Evolutionary conservation across 2,329 filamentous ascomycete species (phyloP).

Genomic region (Cryphonectria japonica): DNA sequence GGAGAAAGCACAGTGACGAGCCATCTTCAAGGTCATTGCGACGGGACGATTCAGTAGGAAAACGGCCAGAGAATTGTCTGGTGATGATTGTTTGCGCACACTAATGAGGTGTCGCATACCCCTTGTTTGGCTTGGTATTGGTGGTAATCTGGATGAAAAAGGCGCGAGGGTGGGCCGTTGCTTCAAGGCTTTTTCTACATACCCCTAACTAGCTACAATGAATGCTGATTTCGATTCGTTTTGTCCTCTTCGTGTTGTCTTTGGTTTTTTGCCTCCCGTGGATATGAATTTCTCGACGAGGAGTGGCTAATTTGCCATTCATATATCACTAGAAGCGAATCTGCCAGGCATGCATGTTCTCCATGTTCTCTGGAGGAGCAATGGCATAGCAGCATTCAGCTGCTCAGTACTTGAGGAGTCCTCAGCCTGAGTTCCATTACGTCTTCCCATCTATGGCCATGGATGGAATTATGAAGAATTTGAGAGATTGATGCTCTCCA

Average conservation of each 20-base stretch:
- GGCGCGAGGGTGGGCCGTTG: not conserved
- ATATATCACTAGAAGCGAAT: not conserved
- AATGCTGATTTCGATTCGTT: conserved; percentile 6
- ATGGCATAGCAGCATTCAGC: not conserved
- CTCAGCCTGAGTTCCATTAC: not conserved
- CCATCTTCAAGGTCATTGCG: not conserved
- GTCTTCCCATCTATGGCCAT: not conserved
- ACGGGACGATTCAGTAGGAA: not conserved
- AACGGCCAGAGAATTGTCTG: not conserved
- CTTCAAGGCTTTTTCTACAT: conserved; percentile 17
- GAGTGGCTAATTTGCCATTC: not conserved
- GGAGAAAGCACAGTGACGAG: not conserved
- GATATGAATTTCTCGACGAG: not conserved
- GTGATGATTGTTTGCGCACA: conserved; percentile 20
- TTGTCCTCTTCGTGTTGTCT: not conserved
- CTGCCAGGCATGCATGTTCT: not conserved
- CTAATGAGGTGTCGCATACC: conserved; percentile 18
- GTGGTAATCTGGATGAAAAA: conserved; percentile 13
- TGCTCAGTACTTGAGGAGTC: not conserved
- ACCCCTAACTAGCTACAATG: conserved; percentile 12
- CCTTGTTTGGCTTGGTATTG: conserved; percentile 20
- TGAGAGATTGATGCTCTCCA: conserved; percentile 52
- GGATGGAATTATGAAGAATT: conserved; percentile 27
- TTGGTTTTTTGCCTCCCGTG: not conserved
- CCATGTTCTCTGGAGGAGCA: not conserved